These are phyloP conservation scores for Cladosporium sp. DNA, from an alignment of 2,329 filamentous ascomycete genomes.

Conservation along the genomic window DNA sequence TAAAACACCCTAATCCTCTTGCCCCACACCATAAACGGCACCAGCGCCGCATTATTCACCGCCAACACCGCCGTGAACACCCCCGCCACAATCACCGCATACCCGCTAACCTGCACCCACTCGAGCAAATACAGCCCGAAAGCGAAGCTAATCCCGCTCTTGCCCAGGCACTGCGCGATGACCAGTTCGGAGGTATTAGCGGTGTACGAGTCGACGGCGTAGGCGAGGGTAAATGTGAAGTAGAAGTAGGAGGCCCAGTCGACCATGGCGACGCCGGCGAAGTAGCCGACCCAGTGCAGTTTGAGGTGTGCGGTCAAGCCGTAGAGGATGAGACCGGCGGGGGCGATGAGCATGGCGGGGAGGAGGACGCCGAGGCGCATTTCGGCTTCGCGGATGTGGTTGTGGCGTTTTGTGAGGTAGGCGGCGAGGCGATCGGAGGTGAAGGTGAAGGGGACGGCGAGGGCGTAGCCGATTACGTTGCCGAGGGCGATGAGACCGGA, in stretches of 20 bases:
- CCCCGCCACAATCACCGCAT: constrained; percentile 40
- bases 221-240: constrained; percentile 58
- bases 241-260: constrained; percentile 41
- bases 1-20: constrained; percentile 39
- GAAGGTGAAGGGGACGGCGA: constrained; percentile 39
- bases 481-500: constrained; percentile 38
- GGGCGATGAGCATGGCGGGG: constrained; percentile 40
- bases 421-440: constrained; percentile 37
- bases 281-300: constrained; percentile 43
- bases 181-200: constrained; percentile 64
- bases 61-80: constrained; percentile 40
- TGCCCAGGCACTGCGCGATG: constrained; percentile 45
- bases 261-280: constrained; percentile 41
- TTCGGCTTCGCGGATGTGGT: constrained; percentile 36
- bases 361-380: constrained; percentile 39
- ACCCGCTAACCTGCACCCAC: constrained; percentile 39
- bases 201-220: constrained; percentile 62
- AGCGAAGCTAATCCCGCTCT: constrained; percentile 41
- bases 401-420: constrained; percentile 34
- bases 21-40: constrained; percentile 41
- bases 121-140: constrained; percentile 40
- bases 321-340: constrained; percentile 41
- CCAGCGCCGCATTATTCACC: constrained; percentile 38
- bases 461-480: constrained; percentile 39
- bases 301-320: constrained; percentile 38